Conservation (phyloP, 352 stramenopile genomes). For the Pythium phragmiticola region DNA sequence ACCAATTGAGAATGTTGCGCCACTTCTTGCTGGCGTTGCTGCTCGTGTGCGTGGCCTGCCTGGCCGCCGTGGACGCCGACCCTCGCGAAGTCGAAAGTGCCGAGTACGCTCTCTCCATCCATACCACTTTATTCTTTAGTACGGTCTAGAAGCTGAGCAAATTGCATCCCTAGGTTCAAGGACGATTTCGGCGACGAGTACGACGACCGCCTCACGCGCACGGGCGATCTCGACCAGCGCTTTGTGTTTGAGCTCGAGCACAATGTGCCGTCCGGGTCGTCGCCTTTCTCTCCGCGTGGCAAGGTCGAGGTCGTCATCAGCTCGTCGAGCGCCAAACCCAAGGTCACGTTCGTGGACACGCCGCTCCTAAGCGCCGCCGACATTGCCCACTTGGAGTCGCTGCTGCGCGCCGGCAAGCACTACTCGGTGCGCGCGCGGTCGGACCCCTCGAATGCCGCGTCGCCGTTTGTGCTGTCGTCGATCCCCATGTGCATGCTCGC, state of each 20-base stretch:
- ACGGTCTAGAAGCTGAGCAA: constrained; percentile 9
- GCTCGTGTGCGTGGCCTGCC: constrained; percentile 25
- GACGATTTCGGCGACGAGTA: constrained; percentile 72
- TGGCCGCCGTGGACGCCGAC: constrained; percentile 31
- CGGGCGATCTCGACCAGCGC: constrained; percentile 40
- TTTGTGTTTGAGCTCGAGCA: constrained; percentile 72
- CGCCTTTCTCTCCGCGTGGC: constrained; percentile 46
- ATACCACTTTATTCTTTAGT: neutral
- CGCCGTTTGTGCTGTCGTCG: constrained; percentile 69
- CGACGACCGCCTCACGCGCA: constrained; percentile 37
- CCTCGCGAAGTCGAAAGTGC: constrained; percentile 60
- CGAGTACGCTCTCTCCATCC: constrained; percentile 40
- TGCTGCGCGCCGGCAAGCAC: constrained; percentile 48
- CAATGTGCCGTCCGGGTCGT: constrained; percentile 34
- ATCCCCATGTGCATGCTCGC: constrained; percentile 82
- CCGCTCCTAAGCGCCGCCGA: constrained; percentile 45
- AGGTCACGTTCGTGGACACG: constrained; percentile 54
- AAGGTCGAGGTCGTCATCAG: constrained; percentile 62
- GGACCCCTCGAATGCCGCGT: constrained; percentile 54
- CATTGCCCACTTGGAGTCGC: constrained; percentile 41
- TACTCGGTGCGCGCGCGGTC: constrained; percentile 74
- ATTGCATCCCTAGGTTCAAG: constrained; percentile 42
- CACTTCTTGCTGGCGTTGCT: constrained; percentile 34
- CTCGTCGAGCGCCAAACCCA: constrained; percentile 52
- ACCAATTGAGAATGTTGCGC: constrained; percentile 18